Evolutionary conservation across 2,329 filamentous ascomycete genomes (phyloP).

Genomic region (Sclerotinia nivalis): DNA sequence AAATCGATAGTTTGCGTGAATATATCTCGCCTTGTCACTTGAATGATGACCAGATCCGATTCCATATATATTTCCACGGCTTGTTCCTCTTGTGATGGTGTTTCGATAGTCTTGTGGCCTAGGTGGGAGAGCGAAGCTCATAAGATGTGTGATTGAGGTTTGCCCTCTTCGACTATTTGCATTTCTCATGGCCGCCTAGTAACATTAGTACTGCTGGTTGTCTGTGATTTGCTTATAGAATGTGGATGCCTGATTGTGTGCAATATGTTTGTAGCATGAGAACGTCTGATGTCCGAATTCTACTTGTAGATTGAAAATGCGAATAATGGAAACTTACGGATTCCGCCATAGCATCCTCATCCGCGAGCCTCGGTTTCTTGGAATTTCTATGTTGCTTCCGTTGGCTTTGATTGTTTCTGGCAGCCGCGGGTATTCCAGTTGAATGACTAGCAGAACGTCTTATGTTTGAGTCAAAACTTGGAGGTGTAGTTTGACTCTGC

Average conservation of each 20-base stretch:
- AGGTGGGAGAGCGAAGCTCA: constrained; percentile 84
- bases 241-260: background rate
- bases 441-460: constrained; percentile 35
- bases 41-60: constrained; percentile 87
- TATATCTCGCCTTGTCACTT: constrained; percentile 85
- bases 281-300: background rate
- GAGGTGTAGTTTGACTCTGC: constrained; percentile 34
- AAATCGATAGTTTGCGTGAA: constrained; percentile 97
- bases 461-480: constrained; percentile 37
- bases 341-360: constrained; percentile 88
- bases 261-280: background rate
- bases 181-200: constrained; percentile 54
- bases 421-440: constrained; percentile 44
- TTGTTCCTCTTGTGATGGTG: constrained; percentile 51
- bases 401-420: constrained; percentile 73
- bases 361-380: constrained; percentile 69
- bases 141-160: constrained; percentile 93
- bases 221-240: background rate
- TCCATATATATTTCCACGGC: constrained; percentile 76
- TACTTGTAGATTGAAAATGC: background rate
- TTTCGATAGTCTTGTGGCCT: constrained; percentile 61
- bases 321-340: constrained; percentile 52
- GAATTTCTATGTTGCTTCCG: constrained; percentile 85
- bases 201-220: constrained; percentile 26
- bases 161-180: constrained; percentile 79